Percentiles rank a stretch among this genome's conserved stretches.
Conservation (phyloP, 345 rosid genomes). For the Brassica rapa region DNA sequence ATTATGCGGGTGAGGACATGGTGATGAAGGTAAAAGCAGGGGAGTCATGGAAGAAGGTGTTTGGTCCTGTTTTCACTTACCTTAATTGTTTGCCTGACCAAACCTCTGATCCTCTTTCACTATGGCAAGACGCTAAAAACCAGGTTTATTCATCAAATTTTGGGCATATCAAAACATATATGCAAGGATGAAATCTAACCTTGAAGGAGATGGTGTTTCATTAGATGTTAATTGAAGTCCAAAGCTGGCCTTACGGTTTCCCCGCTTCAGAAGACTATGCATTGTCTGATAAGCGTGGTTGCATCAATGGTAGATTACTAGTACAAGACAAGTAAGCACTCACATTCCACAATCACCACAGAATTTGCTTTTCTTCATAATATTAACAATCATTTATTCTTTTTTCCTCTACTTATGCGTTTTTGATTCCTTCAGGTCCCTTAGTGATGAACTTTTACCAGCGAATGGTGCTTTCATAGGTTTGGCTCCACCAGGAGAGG, state of each 20-base stretch:
- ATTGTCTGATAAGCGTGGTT: slow-evolving; percentile 55
- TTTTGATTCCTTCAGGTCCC: background rate
- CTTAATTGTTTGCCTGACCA: slow-evolving; percentile 49
- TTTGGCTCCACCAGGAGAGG: slow-evolving; percentile 73
- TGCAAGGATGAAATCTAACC: slow-evolving; percentile 1
- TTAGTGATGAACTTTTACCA: slow-evolving; percentile 39
- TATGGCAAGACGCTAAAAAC: slow-evolving; percentile 82
- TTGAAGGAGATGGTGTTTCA: background rate
- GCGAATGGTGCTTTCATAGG: slow-evolving; percentile 70
- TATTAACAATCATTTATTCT: too few species aligned
- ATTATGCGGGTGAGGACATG: slow-evolving; percentile 78
- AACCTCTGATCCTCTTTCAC: slow-evolving; percentile 41
- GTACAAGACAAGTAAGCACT: slow-evolving; percentile 58
- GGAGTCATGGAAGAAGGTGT: slow-evolving; percentile 92
- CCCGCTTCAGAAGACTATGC: slow-evolving; percentile 72
- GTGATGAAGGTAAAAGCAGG: slow-evolving; percentile 61
- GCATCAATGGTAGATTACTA: slow-evolving; percentile 58
- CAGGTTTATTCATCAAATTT: slow-evolving; percentile 49
- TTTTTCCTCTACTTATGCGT: background rate
- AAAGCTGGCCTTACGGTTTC: slow-evolving; percentile 81
- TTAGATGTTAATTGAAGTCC: slow-evolving; percentile 62
- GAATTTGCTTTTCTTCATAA: background rate
- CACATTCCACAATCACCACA: background rate
- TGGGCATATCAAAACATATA: background rate
- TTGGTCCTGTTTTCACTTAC: slow-evolving; percentile 81